Conservation (phyloP, 495 filamentous ascomycete species). For the Tricharina praecox region DNA sequence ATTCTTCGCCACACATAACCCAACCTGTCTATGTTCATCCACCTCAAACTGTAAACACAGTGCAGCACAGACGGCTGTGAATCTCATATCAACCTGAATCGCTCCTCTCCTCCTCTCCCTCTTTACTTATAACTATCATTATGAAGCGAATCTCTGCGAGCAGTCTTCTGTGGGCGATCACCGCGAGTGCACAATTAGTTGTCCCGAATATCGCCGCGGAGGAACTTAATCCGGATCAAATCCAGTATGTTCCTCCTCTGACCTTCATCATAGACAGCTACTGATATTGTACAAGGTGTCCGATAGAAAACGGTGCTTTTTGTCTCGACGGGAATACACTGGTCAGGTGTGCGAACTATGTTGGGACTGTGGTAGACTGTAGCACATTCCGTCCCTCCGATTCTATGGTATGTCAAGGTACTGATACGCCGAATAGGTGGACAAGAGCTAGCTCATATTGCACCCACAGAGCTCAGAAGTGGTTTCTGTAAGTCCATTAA, state of each 20-base stretch:
- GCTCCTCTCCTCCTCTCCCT: too few relatives aligned
- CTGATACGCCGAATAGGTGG: not conserved
- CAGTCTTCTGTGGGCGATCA: not conserved
- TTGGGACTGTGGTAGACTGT: not conserved
- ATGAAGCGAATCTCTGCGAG: not conserved
- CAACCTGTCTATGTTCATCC: too few relatives aligned
- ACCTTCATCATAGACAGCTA: not conserved
- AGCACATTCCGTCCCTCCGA: not conserved
- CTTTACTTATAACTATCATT: too few relatives aligned
- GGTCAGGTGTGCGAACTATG: not conserved
- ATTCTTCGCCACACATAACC: too few relatives aligned
- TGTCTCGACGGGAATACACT: not conserved
- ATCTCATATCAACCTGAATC: too few relatives aligned
- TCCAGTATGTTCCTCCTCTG: not conserved
- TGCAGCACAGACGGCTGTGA: too few relatives aligned
- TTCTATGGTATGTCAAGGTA: not conserved
- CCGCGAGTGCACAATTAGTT: not conserved
- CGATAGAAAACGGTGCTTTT: not conserved
- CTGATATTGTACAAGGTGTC: not conserved
- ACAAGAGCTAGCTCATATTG: not conserved
- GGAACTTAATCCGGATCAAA: not conserved
- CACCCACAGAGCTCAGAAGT: not conserved
- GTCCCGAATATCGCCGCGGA: not conserved
- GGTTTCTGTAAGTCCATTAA: slow-evolving; percentile 1
- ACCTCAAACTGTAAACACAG: too few relatives aligned